Evolutionary conservation across 345 rosid genomes (phyloP), one percentile per base, ranked within the genome.

Genomic region (Citrus trifoliata): DNA sequence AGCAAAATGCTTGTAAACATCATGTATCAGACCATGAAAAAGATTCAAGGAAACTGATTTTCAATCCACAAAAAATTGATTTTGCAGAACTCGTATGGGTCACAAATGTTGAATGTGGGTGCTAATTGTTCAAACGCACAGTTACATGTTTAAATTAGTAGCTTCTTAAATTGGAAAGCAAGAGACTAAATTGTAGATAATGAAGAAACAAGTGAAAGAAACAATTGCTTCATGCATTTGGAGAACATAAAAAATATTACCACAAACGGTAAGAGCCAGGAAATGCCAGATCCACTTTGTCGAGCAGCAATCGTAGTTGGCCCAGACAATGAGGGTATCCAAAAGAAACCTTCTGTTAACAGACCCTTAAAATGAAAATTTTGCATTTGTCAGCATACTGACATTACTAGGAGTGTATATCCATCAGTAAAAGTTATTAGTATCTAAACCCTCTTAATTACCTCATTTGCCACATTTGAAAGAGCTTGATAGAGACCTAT

Each of bases 401-500:
- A 48, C 48, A 64, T 42, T 67, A 18, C 40, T 22, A n/a, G 40
- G 48, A 40, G 28, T 4, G 32, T 61, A 33, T 27, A 25, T 68
- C 30, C 13, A 30, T 32, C 46, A 62, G 71, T 77, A 67, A 67
- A 12, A 35, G 37, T 21, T 25, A 78, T 38, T 51, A 70, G 59
- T 67, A 24, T 72, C 62, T 28, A 27, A 33, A 13, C 51, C 71
- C 24, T 46, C 70, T 67, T 65, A 33, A 38, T 64, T 88, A 96
- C 98, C 97, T 96, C 98, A 79, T 96, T 96, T 59, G 99, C 99
- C 51, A 94, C 98, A 81, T 96, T 88, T 46, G 98, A 96, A 76
- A 96, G 97, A 87, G 99, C 99, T 89, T 94, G 99, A 85, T 96
- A 96, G 65, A 96, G 86, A 83, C 99, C 99, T 62, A 96, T 94